These are phyloP conservation scores for Entomortierella parvispora DNA, from an alignment of 192 early-diverging fungal species.

Conservation along the genomic window DNA sequence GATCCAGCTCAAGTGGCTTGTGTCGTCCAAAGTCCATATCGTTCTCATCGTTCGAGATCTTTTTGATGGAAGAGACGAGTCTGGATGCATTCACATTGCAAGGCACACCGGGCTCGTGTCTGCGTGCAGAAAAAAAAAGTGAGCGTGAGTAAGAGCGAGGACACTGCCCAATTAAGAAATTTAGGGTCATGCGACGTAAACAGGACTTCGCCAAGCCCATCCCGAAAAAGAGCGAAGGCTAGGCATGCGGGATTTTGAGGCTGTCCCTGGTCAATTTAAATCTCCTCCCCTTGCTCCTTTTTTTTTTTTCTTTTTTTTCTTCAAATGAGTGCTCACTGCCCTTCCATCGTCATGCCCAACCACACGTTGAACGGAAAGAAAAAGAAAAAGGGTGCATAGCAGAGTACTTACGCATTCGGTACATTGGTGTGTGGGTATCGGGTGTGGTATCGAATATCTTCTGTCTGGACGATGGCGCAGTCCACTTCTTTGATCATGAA, in stretches of 20 bases:
- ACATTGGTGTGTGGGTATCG: slow-evolving; percentile 23
- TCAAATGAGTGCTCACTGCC: too few relatives aligned
- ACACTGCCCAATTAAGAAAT: neutral
- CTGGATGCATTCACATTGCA: slow-evolving; percentile 21
- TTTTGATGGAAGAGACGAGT: slow-evolving; percentile 27
- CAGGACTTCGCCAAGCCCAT: neutral
- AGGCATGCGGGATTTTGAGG: neutral
- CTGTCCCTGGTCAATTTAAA: neutral
- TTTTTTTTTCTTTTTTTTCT: too few relatives aligned
- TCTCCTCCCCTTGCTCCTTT: neutral
- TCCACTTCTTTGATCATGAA: slow-evolving; percentile 46
- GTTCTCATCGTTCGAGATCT: slow-evolving; percentile 25
- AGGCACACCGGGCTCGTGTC: slow-evolving; percentile 25
- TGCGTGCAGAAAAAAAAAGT: neutral
- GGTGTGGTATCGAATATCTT: slow-evolving; percentile 30
- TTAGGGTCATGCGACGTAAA: neutral
- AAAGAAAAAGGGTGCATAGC: neutral
- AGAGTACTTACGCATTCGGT: slow-evolving; percentile 37
- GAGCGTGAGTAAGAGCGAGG: neutral
- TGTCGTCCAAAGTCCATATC: slow-evolving; percentile 38
- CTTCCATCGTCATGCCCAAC: too few relatives aligned
- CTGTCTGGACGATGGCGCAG: slow-evolving; percentile 36
- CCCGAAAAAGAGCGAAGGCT: too few relatives aligned
- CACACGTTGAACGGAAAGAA: neutral
- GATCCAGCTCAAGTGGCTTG: slow-evolving; percentile 21